Conservation (phyloP, 1,139 yeast species). For the Pichia sp. region DNA sequence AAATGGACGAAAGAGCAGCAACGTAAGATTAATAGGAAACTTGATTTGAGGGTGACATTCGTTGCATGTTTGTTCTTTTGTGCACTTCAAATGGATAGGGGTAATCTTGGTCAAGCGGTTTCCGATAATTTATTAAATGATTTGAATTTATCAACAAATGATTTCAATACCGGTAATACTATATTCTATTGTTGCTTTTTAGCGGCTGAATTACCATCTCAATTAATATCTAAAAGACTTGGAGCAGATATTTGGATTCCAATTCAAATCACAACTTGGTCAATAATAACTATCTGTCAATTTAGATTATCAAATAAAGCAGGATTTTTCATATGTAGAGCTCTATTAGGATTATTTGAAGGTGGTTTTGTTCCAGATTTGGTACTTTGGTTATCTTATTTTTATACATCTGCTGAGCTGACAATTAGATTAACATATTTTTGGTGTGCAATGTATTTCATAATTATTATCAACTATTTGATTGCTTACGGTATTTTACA, state of each 20-base stretch:
- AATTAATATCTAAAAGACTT: conserved; percentile 41
- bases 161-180: conserved; percentile 44
- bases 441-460: conserved; percentile 40
- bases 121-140: conserved; percentile 43
- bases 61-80: conserved; percentile 45
- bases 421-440: conserved; percentile 44
- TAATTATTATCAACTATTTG: conserved; percentile 36
- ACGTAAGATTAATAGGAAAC: conserved; percentile 32
- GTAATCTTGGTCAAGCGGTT: conserved; percentile 43
- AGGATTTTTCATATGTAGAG: conserved; percentile 38
- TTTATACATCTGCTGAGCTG: conserved; percentile 43
- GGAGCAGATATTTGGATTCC: conserved; percentile 54
- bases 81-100: conserved; percentile 46
- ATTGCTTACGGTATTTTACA: conserved; percentile 41
- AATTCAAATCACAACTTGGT: conserved; percentile 43
- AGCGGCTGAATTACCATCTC: conserved; percentile 50
- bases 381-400: conserved; percentile 49
- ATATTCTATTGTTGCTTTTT: conserved; percentile 39
- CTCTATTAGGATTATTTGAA: conserved; percentile 41
- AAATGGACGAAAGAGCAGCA: conserved; percentile 41
- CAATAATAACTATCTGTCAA: conserved; percentile 42
- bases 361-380: conserved; percentile 55
- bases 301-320: conserved; percentile 32
- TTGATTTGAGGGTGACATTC: conserved; percentile 40
- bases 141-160: conserved; percentile 36